Base-by-base conservation (phyloP, 495 filamentous ascomycete genomes). In the Hypoxylon rickii region DNA sequence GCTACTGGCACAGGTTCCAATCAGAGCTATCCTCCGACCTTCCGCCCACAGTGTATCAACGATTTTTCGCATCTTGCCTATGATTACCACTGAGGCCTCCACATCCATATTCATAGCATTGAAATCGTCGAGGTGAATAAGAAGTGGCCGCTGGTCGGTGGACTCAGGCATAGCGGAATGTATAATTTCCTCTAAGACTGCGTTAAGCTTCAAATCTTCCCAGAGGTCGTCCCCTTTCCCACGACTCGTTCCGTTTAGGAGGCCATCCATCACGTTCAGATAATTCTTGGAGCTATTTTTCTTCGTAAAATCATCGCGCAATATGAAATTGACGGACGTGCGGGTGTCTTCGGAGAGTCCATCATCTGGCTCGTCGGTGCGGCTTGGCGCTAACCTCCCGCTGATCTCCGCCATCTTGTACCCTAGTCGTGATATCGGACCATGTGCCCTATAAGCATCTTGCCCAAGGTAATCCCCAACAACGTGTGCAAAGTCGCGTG, bases 51-150 rank as follows among this genome's bases (percentile, higher is more conserved):
- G 77, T 47, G 82, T 81, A 52, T 89, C 80, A 20, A 95, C 84
- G n/a, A 86, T 75, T 51, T 84, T 78, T 38, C 87, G 83, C 7
- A 98, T 70, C 38, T 84, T 81, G 18, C 63, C 65, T 3, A 97
- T 66, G 17, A 94, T 76, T 21, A 75, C 77, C 0, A 79, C 66
- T n/a, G 55, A 55, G 18, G 89, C 87, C 15, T 85, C 79, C 7
- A 75, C 64, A 1, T 87, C 84, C 44, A 74, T 73, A 58, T 78
- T 81, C 10, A 97, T 76, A 36, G 94, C 88, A 19, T 83, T 82
- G 63, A 90, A 90, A 65, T 96, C 92, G 59, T 86, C 83, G 7
- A 97, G 70, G 41, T 91, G 87, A 7, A 98, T 73, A 51, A 97
- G 89, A 1, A 79, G 62, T 36, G 63, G 61, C 32, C 65, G 62